Conservation (phyloP, 2,329 filamentous ascomycete genomes). For the Colletotrichum melonis region DNA sequence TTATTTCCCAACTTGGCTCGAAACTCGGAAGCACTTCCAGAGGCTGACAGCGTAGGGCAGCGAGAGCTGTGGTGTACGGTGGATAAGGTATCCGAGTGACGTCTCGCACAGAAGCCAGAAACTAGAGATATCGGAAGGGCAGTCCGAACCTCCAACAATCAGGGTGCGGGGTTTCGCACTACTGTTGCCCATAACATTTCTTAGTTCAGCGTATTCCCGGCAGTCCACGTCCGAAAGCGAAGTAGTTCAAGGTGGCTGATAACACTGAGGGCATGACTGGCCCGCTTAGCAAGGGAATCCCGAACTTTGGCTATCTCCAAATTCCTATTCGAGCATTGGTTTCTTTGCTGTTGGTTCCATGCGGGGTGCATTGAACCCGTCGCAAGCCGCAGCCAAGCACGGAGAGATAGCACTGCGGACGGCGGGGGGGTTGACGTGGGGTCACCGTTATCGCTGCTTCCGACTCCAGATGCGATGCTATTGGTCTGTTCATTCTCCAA, state of each 20-base stretch:
- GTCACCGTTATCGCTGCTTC: neutral
- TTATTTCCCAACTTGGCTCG: neutral
- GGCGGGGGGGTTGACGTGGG: neutral
- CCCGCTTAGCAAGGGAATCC: constrained; percentile 27
- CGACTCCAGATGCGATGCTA: neutral
- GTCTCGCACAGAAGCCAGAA: neutral
- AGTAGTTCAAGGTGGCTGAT: constrained; percentile 8
- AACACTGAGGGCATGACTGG: constrained; percentile 22
- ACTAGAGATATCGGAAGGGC: constrained; percentile 5
- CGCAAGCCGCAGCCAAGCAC: neutral
- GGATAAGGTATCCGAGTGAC: neutral
- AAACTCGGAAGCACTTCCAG: neutral
- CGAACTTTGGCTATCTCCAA: neutral
- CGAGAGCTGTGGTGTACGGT: neutral
- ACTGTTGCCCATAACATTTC: no score
- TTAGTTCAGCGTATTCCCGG: neutral
- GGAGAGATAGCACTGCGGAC: neutral
- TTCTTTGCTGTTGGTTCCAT: neutral
- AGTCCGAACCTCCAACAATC: neutral
- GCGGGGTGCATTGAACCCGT: constrained; percentile 18
- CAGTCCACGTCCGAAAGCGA: neutral
- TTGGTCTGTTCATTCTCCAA: neutral
- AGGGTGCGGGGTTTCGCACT: constrained; percentile 17
- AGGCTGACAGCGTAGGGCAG: neutral
- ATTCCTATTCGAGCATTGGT: constrained; percentile 9